These are phyloP conservation scores for Acmispon strigosus DNA, from an alignment of 306 rosid species.

Conservation along the genomic window DNA sequence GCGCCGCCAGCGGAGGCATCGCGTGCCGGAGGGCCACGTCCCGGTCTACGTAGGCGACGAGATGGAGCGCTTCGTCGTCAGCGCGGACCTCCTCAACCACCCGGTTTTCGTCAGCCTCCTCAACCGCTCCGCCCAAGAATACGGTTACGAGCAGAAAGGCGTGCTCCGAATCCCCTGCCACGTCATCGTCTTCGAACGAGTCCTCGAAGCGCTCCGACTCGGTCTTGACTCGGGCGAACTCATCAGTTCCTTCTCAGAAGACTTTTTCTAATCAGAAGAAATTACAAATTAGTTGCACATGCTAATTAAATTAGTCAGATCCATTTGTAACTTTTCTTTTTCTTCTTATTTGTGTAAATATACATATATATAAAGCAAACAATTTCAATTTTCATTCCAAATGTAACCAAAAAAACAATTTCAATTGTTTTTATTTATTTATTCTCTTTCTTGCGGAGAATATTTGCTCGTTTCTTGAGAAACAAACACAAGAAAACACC, in stretches of 20 bases:
- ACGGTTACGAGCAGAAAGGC: conserved; percentile 80
- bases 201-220: conserved; percentile 58
- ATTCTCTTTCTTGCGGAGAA: no score
- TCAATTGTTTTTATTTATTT: no score
- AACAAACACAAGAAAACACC: neutral
- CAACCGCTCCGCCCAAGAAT: conserved; percentile 71
- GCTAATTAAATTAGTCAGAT: no score
- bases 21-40: conserved; percentile 65
- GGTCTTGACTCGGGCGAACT: conserved; percentile 43
- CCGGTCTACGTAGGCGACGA: conserved; percentile 92
- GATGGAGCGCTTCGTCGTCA: conserved; percentile 67
- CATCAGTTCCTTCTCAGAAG: conserved; percentile 24
- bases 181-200: conserved; percentile 63
- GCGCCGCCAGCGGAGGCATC: neutral
- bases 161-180: conserved; percentile 80
- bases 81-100: conserved; percentile 63
- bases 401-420: no score
- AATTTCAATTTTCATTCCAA: no score
- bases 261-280: no score
- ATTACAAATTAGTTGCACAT: no score
- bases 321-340: neutral
- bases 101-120: conserved; percentile 72
- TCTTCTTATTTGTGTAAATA: no score
- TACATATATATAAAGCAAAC: neutral
- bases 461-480: neutral